Base-by-base conservation (phyloP, 345 rosid species). In the Eucalyptus pauciflora region DNA sequence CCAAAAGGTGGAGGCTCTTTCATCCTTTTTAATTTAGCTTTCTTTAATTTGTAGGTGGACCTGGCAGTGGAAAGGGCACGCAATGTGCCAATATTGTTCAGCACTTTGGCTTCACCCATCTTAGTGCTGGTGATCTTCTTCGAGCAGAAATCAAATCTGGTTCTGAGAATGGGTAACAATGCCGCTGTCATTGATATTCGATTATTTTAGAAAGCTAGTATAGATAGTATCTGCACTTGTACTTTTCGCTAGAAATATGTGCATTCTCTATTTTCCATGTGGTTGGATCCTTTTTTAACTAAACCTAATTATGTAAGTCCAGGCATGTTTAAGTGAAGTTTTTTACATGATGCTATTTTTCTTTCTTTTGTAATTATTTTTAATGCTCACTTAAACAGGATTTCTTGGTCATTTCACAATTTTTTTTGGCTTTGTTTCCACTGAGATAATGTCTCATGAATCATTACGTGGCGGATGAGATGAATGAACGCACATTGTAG, bases 31-130 rank as follows among this genome's bases (percentile, higher is more conserved):
- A 43, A 17, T 86, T 33, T 76, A 41, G 89, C 81, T 43, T 54
- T 56, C 64, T 90, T 90, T 45, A 87, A 86, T 89, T 86, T 89
- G 85, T 91, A 97, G 99, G 99, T 92, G 99, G 99, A 83, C 99
- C 99, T 41, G 99, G 97, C 88, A 94, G 98, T 90, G 98, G 98
- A 85, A 97, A 96, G 91, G 97, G 98, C 46, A 96, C 98, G 60
- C 98, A 96, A 88, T 95, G 97, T 92, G 94, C 93, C 51, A 95
- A 95, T 45, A 90, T 97, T 87, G 95, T 94, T 5, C 45, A 94
- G 50, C 92, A 94, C 87, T 97, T 96, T 90, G 94, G 94, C 10
- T 94, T 94, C 90, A 97, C 95, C 33, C 98, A 96, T 95, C 93
- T 96, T 33, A 95, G 96, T 91, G 96, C 96, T 85, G 98, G 98